Evolutionary conservation across 768 basidiomycete genomes (phyloP), one percentile per base, ranked within the genome.

Genomic region (Rhizopogon rudus): DNA sequence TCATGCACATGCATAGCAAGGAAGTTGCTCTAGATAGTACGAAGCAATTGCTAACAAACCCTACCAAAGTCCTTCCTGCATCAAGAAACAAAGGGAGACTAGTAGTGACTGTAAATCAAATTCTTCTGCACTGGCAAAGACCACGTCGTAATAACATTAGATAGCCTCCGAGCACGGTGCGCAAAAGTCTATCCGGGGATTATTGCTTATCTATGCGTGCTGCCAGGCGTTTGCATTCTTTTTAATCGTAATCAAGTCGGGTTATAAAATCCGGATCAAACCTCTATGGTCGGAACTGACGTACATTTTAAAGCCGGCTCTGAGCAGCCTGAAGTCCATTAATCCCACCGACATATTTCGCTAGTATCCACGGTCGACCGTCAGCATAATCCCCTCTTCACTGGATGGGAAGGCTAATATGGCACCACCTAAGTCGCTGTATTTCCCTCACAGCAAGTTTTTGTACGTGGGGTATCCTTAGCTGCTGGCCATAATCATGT

Each of bases 381-480:
- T 20, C 31, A 40, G 39, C 29, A 28, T 39, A 43, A 56, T 53
- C 52, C 33, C 58, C 50, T 40, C 44, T 54, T 54, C 25, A 25
- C 43, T 40, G 10, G 33, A 93, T 93, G 91, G 91, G 89, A 59
- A 84, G 82, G 49, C 78, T 93, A 61, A 71, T 91, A 62, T 91
- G 89, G 90, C 83, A 90, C 70, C 82, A 90, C 61, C 83, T 88
- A 67, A 75, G 83, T 61, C 87, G 87, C 58, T 75, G 78, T 52
- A 75, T 89, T 60, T 72, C 87, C 40, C 77, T 91, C 60, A 77
- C 85, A 10, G 84, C 88, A 42, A 84, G 80, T 60, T 69, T 82
- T 58, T 91, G 91, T 91, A 64, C 76, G 88, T 85, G 35, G n/a
- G 29, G 55, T 39, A 31, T 25, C 51, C 41, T 60, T 53, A 54